Percentiles rank a stretch among this genome's conserved stretches.
Conservation (phyloP, 2,329 filamentous ascomycete species). For the Penicillium digitatum region DNA sequence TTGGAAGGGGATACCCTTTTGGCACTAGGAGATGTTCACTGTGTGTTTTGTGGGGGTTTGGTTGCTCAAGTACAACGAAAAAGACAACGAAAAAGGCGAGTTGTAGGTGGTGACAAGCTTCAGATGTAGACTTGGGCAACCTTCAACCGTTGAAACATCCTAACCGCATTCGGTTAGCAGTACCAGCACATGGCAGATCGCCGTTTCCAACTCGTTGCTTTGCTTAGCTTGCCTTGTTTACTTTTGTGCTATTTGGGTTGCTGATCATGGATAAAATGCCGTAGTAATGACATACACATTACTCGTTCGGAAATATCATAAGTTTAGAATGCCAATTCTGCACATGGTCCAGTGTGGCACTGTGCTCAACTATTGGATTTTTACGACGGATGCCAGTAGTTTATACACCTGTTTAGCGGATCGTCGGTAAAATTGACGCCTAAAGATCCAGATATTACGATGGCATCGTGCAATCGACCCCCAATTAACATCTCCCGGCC, state of each 20-base stretch:
- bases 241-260: not conserved
- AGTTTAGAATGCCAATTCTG: not conserved
- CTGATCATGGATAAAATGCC: not conserved
- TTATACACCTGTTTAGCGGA: not conserved
- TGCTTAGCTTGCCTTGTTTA: not conserved
- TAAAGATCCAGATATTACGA: not conserved
- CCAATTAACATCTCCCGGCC: not conserved
- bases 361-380: no score
- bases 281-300: no score
- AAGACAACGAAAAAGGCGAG: no score
- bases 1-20: not conserved
- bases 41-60: not conserved
- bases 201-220: not conserved
- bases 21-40: no score
- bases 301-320: not conserved
- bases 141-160: not conserved
- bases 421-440: not conserved
- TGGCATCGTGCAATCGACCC: not conserved
- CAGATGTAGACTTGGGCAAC: not conserved
- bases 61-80: not conserved
- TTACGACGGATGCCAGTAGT: not conserved
- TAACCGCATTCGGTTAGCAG: constrained; percentile 3
- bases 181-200: not conserved
- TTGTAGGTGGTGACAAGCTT: not conserved
- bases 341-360: not conserved